A percentile compares a stretch with the other conserved stretches of the same genome.
phyloP scores from a whole-genome alignment of 163 green algal genomes.

The Chloroidium sp. region DNA sequence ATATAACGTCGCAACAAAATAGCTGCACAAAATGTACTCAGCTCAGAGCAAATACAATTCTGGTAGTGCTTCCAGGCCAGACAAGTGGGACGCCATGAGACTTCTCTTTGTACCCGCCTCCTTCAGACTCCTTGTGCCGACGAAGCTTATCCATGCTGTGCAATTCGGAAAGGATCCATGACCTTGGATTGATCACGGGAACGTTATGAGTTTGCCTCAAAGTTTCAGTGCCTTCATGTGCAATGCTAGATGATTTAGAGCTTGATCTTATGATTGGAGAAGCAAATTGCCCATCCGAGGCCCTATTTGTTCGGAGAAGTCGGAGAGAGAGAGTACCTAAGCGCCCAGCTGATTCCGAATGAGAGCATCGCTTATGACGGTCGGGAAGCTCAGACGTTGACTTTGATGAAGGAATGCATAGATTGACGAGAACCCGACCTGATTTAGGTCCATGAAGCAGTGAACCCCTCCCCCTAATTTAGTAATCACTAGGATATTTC shows the following conservation, averaged over 20 bases:
- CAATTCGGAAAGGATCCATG: background rate
- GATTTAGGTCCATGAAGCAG: no score
- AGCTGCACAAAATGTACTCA: background rate
- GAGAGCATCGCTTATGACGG: background rate
- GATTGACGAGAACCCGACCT: background rate
- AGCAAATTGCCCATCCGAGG: no score
- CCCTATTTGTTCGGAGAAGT: no score
- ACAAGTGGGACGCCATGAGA: no score
- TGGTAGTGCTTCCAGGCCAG: no score
- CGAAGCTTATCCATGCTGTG: background rate
- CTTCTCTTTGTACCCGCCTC: no score
- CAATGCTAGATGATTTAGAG: background rate
- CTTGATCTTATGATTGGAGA: background rate
- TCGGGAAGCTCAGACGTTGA: background rate
- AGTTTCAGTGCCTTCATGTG: background rate
- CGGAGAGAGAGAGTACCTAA: background rate
- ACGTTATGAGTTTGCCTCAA: no score
- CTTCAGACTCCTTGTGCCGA: no score
- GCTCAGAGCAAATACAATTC: no score
- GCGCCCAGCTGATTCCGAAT: background rate
- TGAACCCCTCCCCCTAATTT: background rate
- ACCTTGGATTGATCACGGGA: no score
- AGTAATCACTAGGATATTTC: background rate
- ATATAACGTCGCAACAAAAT: background rate
- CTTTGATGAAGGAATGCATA: background rate